Conservation (phyloP, 352 stramenopile genomes). For the Phytophthora ohioensis region DNA sequence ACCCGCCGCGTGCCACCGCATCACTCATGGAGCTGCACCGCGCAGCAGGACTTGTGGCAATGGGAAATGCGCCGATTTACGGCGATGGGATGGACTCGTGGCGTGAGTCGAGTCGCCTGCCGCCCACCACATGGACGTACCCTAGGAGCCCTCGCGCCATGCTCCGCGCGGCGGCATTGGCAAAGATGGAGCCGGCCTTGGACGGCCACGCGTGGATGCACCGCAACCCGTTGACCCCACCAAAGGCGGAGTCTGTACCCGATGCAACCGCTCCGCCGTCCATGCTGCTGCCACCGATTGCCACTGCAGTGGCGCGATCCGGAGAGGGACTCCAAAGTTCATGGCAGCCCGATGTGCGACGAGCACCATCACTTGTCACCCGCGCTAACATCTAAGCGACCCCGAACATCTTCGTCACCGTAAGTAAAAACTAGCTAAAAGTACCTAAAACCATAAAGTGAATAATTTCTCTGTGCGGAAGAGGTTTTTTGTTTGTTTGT, state of each 20-base stretch:
- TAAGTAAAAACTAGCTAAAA: slow-evolving; percentile 22
- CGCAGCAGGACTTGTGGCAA: slow-evolving; percentile 32
- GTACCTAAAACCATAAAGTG: slow-evolving; percentile 23
- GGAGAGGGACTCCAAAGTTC: slow-evolving; percentile 38
- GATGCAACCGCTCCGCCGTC: slow-evolving; percentile 7
- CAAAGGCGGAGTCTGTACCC: slow-evolving; percentile 16
- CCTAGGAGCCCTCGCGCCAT: slow-evolving; percentile 50
- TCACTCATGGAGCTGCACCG: slow-evolving; percentile 41
- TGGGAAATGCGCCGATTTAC: slow-evolving; percentile 22
- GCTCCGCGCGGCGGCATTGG: slow-evolving; percentile 44
- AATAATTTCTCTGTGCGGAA: slow-evolving; percentile 25
- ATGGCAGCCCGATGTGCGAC: slow-evolving; percentile 43
- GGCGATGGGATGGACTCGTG: slow-evolving; percentile 34
- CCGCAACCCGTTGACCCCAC: slow-evolving; percentile 4
- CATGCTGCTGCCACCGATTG: slow-evolving; percentile 44
- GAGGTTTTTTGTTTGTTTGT: background rate
- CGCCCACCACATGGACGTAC: slow-evolving; percentile 36
- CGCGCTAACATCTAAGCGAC: slow-evolving; percentile 37
- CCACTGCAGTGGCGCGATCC: slow-evolving; percentile 45
- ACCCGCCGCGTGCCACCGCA: slow-evolving; percentile 17
- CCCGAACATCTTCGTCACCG: background rate
- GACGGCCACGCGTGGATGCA: slow-evolving; percentile 30
- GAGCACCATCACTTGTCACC: slow-evolving; percentile 28
- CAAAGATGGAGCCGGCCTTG: slow-evolving; percentile 38
- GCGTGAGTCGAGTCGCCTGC: slow-evolving; percentile 25